Evolutionary conservation across 2,329 filamentous ascomycete genomes (phyloP), one percentile per base, ranked within the genome.

Genomic region (Decorospora gaudefroyi): DNA sequence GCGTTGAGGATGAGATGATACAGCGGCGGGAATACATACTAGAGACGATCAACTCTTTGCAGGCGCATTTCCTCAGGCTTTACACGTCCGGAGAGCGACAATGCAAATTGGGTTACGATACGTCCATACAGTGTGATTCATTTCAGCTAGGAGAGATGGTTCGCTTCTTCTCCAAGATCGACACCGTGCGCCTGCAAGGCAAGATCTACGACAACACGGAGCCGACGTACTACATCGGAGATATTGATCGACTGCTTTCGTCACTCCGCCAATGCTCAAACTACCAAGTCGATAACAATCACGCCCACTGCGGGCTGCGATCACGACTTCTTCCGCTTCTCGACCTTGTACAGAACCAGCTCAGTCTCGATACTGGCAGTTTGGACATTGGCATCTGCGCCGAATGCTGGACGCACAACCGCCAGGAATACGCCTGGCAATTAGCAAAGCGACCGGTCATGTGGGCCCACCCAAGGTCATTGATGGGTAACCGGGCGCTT

Each of bases 131-230:
- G 28, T 90, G 87, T 66, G 87, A 91, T 70, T 84, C 83, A 2
- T 91, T 86, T 61, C 87, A 91, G 68, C 78, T 91, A 1, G 87
- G 87, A 15, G 86, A 90, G 69, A 88, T 88, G 77, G 71, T 89
- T 51, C 83, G 83, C 54, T 90, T 90, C 68, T 79, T 90, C 23
- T 72, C 76, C 10, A 77, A 78, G 53, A 82, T 82, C 53, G 76
- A 79, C 18, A 79, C 88, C 0, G 61, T 89, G 3, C 79, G 77
- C 25, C 69, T 88, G 1, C 68, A 73, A 46, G 69, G 73, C 17
- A 71, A 67, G 15, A 70, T 78, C 10, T 69, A 70, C 44, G 67
- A 69, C 32, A 58, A 57, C 4, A 65, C 66, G 8, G 69, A 72
- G 40, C 60, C 66, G 2, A 60, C 79, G 5, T 74, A 79, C 46